Evolutionary conservation across 176 grass and related monocot genomes (phyloP), one percentile per base, ranked within the genome.

Genomic region (Panicum miliaceum): DNA sequence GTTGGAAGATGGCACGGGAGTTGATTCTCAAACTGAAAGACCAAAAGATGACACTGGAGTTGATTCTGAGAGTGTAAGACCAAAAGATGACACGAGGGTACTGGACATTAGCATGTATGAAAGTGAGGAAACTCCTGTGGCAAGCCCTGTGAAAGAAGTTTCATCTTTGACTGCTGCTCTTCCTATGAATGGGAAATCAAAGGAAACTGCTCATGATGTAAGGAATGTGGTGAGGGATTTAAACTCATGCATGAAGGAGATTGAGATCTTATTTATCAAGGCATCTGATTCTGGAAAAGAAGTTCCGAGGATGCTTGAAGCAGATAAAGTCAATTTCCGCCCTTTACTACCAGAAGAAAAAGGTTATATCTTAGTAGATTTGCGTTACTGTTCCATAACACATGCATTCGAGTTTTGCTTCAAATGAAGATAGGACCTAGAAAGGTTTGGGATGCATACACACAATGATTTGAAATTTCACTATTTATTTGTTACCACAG

Each of bases 241-340:
- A n/a, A 65, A 64, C 43, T 92, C 88, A 58, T 99, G 91, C 73
- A 87, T 99, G 81, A 92, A 96, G 84, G 93, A 96, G 63, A 61
- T 99, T 68, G 93, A 99, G 83, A 71, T 86, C 5, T 89, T 96
- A 71, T 99, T 99, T 89, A 70, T 82, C 4, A 99, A 87, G 90
- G 93, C 91, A 69, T 94, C 88, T 74, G 96, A 96, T 86, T 94
- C 91, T 58, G 96, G 96, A 82, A 92, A 77, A 94, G 96, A 99
- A 88, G 93, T 99, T 81, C 93, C 89, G 15, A 96, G 91, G 86
- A 99, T 99, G 96, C 88, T 99, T 71, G 96, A 99, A 87, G 91
- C 96, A 54, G 88, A 94, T 79, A 96, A 92, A 96, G 70, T 99
- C 62, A 89, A 99, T 67, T 88, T 96, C 35, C 87, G 86, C 25